phyloP scores from a whole-genome alignment of 2,329 filamentous ascomycete genomes.

The Neoscytalidium dimidiatum region DNA sequence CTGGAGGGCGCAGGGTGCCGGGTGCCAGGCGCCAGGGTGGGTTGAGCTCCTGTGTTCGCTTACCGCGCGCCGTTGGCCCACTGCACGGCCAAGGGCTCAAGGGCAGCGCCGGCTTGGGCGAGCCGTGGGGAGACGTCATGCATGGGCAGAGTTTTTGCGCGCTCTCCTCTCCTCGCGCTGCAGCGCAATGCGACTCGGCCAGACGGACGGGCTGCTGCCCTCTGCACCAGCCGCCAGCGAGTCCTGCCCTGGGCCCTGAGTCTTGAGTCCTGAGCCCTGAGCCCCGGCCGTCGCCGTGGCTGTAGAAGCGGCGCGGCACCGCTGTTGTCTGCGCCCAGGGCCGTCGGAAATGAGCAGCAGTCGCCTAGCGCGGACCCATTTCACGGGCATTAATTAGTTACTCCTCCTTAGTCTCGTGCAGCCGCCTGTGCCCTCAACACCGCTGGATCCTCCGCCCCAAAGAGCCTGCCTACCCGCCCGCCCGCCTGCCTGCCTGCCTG shows the following conservation, averaged over 20 bases:
- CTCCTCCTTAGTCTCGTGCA: conserved; percentile 16
- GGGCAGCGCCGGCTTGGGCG: not conserved
- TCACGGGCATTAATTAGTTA: conserved; percentile 20
- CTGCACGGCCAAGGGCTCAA: not conserved
- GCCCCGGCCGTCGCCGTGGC: too few relatives aligned
- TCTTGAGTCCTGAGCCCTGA: too few relatives aligned
- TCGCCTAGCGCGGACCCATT: conserved; percentile 20
- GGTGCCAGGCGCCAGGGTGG: not conserved
- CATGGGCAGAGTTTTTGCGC: conserved; percentile 18
- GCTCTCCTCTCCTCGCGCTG: too few relatives aligned
- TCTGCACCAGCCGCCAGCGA: not conserved
- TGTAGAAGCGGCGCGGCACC: conserved; percentile 1
- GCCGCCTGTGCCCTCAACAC: conserved; percentile 5
- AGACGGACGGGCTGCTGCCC: not conserved
- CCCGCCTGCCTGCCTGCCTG: too few relatives aligned
- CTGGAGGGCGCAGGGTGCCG: not conserved
- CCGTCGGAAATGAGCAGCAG: conserved; percentile 18
- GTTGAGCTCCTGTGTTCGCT: conserved; percentile 10
- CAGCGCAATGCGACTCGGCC: conserved; percentile 1
- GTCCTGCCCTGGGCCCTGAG: too few relatives aligned
- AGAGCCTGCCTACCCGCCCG: too few relatives aligned
- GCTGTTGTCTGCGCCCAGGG: conserved; percentile 5
- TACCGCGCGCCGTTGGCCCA: conserved; percentile 8
- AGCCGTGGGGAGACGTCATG: conserved; percentile 19
- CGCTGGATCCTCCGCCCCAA: not conserved